Conservation (phyloP, 164 flowering plant species). For the Santalum album region DNA sequence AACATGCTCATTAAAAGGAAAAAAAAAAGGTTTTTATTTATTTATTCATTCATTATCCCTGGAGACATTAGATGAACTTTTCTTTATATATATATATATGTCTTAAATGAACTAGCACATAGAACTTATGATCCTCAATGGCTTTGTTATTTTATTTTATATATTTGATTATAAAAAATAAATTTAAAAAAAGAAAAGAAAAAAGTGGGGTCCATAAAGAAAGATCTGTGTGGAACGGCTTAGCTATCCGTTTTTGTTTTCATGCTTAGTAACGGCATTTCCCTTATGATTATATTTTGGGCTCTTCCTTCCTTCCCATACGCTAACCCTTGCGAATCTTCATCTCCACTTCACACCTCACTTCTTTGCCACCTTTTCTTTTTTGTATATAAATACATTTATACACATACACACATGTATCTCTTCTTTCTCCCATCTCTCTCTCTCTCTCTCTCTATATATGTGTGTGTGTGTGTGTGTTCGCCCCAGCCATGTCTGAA, state of each 20-base stretch:
- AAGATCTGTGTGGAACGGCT: slow-evolving; percentile 3
- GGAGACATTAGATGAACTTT: no score
- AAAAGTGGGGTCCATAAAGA: neutral
- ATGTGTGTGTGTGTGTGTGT: neutral
- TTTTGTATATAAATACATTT: neutral
- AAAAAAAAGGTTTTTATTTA: no score
- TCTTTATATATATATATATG: no score
- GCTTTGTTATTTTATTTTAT: no score
- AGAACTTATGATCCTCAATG: no score
- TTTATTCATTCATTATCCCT: no score
- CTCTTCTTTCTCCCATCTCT: slow-evolving; percentile 11
- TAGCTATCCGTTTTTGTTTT: slow-evolving; percentile 38
- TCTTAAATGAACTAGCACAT: no score
- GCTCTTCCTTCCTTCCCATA: slow-evolving; percentile 25
- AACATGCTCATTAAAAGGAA: no score
- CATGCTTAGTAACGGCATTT: slow-evolving; percentile 49
- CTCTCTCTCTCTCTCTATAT: neutral
- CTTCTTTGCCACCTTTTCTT: slow-evolving; percentile 22
- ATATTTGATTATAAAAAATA: no score
- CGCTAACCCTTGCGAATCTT: slow-evolving; percentile 20
- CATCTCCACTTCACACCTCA: slow-evolving; percentile 11
- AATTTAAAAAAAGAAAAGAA: no score
- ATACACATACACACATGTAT: neutral
- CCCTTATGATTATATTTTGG: slow-evolving; percentile 70
- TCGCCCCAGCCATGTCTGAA: slow-evolving; percentile 21